Conservation (phyloP, 2,329 filamentous ascomycete genomes). For the Penicillium capsulatum region DNA sequence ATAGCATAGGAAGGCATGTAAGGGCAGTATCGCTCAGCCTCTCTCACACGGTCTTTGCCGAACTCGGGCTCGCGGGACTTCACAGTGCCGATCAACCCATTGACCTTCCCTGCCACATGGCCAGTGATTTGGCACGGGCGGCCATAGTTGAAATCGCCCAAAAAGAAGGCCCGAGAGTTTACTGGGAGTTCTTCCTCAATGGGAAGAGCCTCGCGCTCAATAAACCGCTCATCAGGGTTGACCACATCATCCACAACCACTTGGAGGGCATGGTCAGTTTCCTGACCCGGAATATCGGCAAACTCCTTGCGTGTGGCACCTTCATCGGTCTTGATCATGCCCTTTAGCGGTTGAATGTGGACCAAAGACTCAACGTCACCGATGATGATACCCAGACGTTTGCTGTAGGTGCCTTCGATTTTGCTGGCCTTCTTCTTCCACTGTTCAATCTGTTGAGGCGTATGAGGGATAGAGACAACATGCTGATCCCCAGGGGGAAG, state of each 20-base stretch:
- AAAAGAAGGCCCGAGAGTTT: slow-evolving; percentile 80
- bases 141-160: slow-evolving; percentile 90
- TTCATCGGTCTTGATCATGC: slow-evolving; percentile 82
- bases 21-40: slow-evolving; percentile 64
- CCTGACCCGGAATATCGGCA: slow-evolving; percentile 74
- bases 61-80: slow-evolving; percentile 77
- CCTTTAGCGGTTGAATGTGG: slow-evolving; percentile 90
- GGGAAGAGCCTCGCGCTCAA: slow-evolving; percentile 81
- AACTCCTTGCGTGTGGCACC: slow-evolving; percentile 93
- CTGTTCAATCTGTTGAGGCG: slow-evolving; percentile 69
- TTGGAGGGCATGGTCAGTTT: slow-evolving; percentile 87
- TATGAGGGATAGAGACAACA: slow-evolving; percentile 66
- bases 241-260: slow-evolving; percentile 83
- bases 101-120: slow-evolving; percentile 69
- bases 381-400: slow-evolving; percentile 81
- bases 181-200: slow-evolving; percentile 88
- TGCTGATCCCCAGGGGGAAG: slow-evolving; percentile 63
- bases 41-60: slow-evolving; percentile 65
- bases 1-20: slow-evolving; percentile 90
- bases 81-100: slow-evolving; percentile 70
- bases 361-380: slow-evolving; percentile 84
- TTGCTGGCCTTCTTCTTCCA: slow-evolving; percentile 79
- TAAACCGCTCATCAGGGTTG: slow-evolving; percentile 87
- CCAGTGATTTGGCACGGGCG: slow-evolving; percentile 77
- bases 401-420: slow-evolving; percentile 85